A percentile compares a stretch with the other conserved stretches of the same genome.
Conservation (phyloP, 2,329 filamentous ascomycete species). For the Pestalotiopsis sp. region DNA sequence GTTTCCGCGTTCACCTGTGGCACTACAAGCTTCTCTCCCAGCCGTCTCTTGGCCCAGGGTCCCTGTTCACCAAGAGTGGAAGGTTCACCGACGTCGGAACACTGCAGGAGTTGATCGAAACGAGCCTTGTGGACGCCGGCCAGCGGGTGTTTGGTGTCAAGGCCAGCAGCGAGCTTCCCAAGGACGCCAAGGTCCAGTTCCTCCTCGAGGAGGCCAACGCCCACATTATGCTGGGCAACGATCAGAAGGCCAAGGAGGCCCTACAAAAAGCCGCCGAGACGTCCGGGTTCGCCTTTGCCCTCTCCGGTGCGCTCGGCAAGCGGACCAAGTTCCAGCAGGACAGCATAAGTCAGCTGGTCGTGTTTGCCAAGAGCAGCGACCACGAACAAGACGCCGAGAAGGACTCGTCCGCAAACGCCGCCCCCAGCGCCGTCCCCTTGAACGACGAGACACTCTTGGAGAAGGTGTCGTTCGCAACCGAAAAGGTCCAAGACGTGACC, state of each 20-base stretch:
- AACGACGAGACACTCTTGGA: slow-evolving; percentile 95
- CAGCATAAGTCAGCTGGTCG: slow-evolving; percentile 84
- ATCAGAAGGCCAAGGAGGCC: slow-evolving; percentile 73
- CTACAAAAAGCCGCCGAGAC: slow-evolving; percentile 68
- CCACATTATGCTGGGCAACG: slow-evolving; percentile 81
- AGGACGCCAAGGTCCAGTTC: slow-evolving; percentile 66
- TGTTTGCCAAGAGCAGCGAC: slow-evolving; percentile 77
- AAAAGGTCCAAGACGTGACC: slow-evolving; percentile 27
- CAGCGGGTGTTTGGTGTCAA: slow-evolving; percentile 17
- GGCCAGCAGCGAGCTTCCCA: slow-evolving; percentile 30
- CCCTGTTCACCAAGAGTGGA: slow-evolving; percentile 57
- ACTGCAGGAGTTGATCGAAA: slow-evolving; percentile 53
- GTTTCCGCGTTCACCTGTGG: slow-evolving; percentile 74
- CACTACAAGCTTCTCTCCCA: slow-evolving; percentile 63
- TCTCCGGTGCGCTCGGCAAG: slow-evolving; percentile 88
- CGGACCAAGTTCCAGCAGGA: slow-evolving; percentile 79
- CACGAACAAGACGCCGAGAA: slow-evolving; percentile 23
- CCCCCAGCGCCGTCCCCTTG: slow-evolving; percentile 73
- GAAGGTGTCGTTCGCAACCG: slow-evolving; percentile 75
- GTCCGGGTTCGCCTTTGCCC: slow-evolving; percentile 76
- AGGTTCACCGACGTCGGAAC: slow-evolving; percentile 63
- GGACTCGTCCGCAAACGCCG: slow-evolving; percentile 22
- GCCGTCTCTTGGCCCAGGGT: slow-evolving; percentile 55
- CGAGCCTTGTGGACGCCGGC: slow-evolving; percentile 45
- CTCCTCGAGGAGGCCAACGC: slow-evolving; percentile 82